Evolutionary conservation across 2,329 filamentous ascomycete species (phyloP).

Genomic region (Verticillium nonalfalfae): DNA sequence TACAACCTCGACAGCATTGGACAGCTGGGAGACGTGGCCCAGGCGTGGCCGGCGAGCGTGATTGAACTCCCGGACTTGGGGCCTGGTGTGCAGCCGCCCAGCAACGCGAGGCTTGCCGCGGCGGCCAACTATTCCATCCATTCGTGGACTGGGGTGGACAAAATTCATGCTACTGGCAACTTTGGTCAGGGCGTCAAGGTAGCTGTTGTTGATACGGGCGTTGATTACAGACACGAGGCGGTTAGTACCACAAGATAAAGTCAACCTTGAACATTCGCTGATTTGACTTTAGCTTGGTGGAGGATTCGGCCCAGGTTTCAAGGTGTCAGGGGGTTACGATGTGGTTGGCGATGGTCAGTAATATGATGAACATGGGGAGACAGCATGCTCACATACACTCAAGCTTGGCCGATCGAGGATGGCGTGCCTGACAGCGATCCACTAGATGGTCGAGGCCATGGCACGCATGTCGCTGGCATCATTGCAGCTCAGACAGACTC

Average conservation of each 20-base stretch:
- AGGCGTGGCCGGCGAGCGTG: not conserved
- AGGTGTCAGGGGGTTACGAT: conserved; percentile 34
- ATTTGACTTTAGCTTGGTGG: conserved; percentile 25
- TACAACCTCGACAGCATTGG: not conserved
- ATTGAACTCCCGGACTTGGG: not conserved
- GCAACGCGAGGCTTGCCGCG: not conserved
- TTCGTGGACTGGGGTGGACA: conserved; percentile 6
- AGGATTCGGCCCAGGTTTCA: conserved; percentile 35
- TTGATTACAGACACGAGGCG: conserved; percentile 34
- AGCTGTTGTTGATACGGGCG: conserved; percentile 8
- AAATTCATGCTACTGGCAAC: conserved; percentile 2
- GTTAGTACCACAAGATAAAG: conserved; percentile 14
- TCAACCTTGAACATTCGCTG: not conserved
- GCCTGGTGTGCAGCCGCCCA: not conserved
- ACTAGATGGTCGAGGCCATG: conserved; percentile 27
- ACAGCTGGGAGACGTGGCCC: not conserved
- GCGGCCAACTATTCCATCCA: conserved; percentile 10
- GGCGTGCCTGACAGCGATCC: conserved; percentile 22
- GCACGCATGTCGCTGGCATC: conserved; percentile 39
- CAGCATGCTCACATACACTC: not conserved
- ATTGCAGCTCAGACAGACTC: conserved; percentile 36
- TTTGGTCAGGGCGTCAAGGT: conserved; percentile 8
- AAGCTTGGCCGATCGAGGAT: not conserved
- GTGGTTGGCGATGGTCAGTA: conserved; percentile 27
- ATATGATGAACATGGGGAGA: not conserved